These are phyloP conservation scores for Pleodorina starrii DNA, from an alignment of 139 green algal species.

Conservation along the genomic window DNA sequence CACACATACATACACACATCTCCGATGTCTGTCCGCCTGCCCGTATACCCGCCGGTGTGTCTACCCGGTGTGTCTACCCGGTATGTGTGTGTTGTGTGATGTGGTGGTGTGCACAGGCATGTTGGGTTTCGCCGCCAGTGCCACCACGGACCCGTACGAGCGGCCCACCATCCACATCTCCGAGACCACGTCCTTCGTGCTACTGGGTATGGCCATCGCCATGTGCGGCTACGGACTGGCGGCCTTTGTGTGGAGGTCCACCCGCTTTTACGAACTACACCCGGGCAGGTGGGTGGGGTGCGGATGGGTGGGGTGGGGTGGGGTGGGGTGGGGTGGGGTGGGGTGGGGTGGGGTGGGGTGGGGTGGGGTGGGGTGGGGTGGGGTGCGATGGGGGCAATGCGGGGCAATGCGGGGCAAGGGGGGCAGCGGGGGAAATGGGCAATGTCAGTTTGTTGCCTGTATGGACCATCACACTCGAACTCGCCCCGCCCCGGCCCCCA, in stretches of 20 bases:
- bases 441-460: too few species aligned
- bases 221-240: constrained; percentile 35
- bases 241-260: constrained; percentile 41
- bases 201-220: constrained; percentile 44
- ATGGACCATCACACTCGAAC: too few species aligned
- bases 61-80: too few species aligned
- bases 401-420: too few species aligned
- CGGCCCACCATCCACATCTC: constrained; percentile 55
- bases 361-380: neutral
- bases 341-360: too few species aligned
- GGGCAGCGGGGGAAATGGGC: too few species aligned
- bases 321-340: neutral
- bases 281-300: constrained; percentile 13
- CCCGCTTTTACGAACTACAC: constrained; percentile 30
- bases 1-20: too few species aligned
- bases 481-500: too few species aligned
- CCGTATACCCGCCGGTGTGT: too few species aligned
- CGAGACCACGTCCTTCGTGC: constrained; percentile 50
- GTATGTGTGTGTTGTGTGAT: neutral
- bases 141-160: constrained; percentile 38
- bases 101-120: constrained; percentile 18
- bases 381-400: too few species aligned
- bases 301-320: neutral
- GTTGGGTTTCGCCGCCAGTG: constrained; percentile 53
- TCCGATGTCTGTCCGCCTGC: too few species aligned